Conservation (phyloP, 352 stramenopile species). For the Phytopythium sindhum region DNA sequence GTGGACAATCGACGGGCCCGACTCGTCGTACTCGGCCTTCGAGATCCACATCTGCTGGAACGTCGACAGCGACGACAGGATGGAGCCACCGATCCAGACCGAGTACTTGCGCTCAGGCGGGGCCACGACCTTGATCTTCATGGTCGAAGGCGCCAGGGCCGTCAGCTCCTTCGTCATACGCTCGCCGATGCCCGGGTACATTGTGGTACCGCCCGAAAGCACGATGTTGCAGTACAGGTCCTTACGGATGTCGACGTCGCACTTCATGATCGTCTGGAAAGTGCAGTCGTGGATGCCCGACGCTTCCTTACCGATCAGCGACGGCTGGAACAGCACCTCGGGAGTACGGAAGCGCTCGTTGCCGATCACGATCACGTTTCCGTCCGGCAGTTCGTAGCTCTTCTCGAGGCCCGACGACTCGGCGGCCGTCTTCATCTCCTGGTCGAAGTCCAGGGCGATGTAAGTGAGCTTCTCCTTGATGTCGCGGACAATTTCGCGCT, state of each 20-base stretch:
- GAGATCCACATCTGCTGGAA: constrained; percentile 8
- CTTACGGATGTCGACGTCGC: constrained; percentile 90
- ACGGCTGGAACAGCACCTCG: constrained; percentile 96
- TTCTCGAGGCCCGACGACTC: constrained; percentile 88
- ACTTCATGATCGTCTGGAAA: constrained; percentile 88
- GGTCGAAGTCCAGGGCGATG: constrained; percentile 91
- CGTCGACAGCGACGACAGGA: constrained; percentile 28
- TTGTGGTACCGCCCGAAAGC: constrained; percentile 94
- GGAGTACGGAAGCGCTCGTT: constrained; percentile 95
- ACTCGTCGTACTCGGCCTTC: not conserved
- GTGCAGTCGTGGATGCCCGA: constrained; percentile 76
- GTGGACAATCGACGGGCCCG: constrained; percentile 1
- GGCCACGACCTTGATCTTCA: constrained; percentile 97
- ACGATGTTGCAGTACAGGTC: constrained; percentile 97
- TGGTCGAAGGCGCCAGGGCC: constrained; percentile 83
- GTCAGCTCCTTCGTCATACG: constrained; percentile 93
- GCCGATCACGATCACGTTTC: constrained; percentile 96
- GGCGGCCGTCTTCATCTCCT: constrained; percentile 90
- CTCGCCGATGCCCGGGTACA: constrained; percentile 94
- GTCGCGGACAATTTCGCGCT: constrained; percentile 94
- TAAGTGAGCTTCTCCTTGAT: constrained; percentile 99
- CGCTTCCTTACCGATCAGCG: constrained; percentile 89
- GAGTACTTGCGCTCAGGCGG: constrained; percentile 94
- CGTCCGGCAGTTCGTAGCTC: constrained; percentile 96
- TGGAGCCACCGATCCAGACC: constrained; percentile 97